Conservation (phyloP, 768 basidiomycete genomes). For the Serpula lacrymans region DNA sequence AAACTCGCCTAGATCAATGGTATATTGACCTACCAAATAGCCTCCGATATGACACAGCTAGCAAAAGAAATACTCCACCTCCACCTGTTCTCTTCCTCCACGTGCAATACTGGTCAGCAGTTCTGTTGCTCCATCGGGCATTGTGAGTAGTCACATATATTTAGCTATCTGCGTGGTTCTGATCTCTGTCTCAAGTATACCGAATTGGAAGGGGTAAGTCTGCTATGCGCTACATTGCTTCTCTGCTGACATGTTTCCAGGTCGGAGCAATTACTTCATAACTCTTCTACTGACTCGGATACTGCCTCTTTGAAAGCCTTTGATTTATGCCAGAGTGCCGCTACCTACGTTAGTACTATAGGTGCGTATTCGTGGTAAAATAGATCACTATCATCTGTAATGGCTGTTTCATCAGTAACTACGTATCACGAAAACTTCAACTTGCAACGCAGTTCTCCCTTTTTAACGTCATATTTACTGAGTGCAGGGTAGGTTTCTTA, state of each 20-base stretch:
- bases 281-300: constrained; percentile 34
- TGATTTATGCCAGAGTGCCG: constrained; percentile 72
- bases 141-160: constrained; percentile 52
- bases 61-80: constrained; percentile 50
- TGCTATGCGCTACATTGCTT: constrained; percentile 1
- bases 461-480: constrained; percentile 67
- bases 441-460: constrained; percentile 57
- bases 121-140: constrained; percentile 71
- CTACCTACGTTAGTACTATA: constrained; percentile 64
- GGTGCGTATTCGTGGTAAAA: constrained; percentile 35
- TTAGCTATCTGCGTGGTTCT: constrained; percentile 3
- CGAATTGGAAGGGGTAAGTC: constrained; percentile 65
- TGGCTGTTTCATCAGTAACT: constrained; percentile 38
- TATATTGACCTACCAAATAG: constrained; percentile 62
- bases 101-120: constrained; percentile 72
- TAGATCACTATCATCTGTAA: not conserved
- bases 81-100: constrained; percentile 69
- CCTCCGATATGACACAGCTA: constrained; percentile 57
- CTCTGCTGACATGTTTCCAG: constrained; percentile 22
- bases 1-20: constrained; percentile 71
- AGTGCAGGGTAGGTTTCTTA: constrained; percentile 60
- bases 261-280: constrained; percentile 40
- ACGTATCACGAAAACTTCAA: constrained; percentile 59
- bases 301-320: constrained; percentile 62
- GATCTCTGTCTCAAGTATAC: constrained; percentile 46